Percentiles rank a stretch among this genome's conserved stretches.
phyloP scores from a whole-genome alignment of 2,329 filamentous ascomycete species.

The Verticillium albo-atrum region DNA sequence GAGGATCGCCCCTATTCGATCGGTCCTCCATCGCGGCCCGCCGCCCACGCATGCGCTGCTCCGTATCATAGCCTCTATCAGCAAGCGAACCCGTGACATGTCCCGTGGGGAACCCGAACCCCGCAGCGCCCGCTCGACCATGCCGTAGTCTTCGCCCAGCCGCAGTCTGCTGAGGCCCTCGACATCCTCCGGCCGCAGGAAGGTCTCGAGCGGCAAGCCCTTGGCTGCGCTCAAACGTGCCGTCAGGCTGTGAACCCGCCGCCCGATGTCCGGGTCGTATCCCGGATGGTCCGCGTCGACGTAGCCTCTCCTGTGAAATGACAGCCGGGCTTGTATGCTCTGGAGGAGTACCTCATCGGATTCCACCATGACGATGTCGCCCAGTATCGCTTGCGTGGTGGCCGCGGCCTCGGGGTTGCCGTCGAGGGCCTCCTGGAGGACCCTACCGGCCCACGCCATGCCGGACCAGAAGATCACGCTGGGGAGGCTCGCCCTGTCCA shows the following conservation, averaged over 20 bases:
- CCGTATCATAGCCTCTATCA: not conserved
- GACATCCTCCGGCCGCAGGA: not conserved
- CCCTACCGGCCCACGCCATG: not conserved
- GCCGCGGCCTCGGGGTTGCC: not conserved
- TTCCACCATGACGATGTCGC: not conserved
- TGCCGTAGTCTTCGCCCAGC: not conserved
- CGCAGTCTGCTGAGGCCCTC: not conserved
- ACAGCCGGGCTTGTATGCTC: not conserved
- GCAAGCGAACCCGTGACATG: not conserved
- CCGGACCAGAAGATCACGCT: constrained; percentile 1
- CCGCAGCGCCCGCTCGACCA: not conserved
- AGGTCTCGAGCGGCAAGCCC: not conserved
- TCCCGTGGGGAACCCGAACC: not conserved
- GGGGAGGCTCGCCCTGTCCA: not conserved
- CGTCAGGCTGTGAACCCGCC: not conserved
- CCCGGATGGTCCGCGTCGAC: not conserved
- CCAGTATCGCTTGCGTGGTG: not conserved
- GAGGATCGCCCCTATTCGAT: not conserved
- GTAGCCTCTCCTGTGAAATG: not conserved
- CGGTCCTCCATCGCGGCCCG: not conserved
- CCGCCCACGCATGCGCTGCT: not conserved
- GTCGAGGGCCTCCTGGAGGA: not conserved
- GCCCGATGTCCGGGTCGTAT: not conserved
- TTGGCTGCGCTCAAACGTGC: not conserved
- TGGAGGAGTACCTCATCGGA: not conserved